Base-by-base conservation (phyloP, 768 basidiomycete genomes). In the Arthromyces matolae region DNA sequence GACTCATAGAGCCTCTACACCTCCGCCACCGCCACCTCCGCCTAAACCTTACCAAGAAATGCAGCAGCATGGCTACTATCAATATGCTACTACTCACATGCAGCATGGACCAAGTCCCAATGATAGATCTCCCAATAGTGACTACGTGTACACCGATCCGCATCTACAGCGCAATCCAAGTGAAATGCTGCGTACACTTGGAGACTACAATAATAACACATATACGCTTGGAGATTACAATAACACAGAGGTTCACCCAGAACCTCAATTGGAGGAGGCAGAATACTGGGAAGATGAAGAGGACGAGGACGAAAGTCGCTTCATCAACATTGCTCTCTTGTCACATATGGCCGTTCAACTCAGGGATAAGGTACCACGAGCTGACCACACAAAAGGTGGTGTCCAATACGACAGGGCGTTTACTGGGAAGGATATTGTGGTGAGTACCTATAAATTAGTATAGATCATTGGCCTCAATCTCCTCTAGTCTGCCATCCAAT, bases 371-470 rank as follows among this genome's bases (percentile, higher is more conserved):
- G 90, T 98, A 2, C 90, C 89, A 3, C 77, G 89, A 45, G 84
- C 83, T 6, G 82, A 79, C 6, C 94, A 96, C 57, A 87, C 91
- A 51, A 96, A 97, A 69, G 92, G 91, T 6, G 89, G 92, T 46
- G 89, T 97, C 33, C 87, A 89, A 3, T 95, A 95, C 63, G 88
- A 86, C 4, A 74, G 82, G 3, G 87, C 90, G 18, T 97, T 98
- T 57, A 97, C 95, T 3, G 95, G 95, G 5, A 90, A 89, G 59
- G 93, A 97, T 59, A 83, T 95, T 28, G 92, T 98, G 54, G 89
- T 93, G 69, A 60, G 90, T 76, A 41, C 23, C 4, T 35, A 16
- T n/a, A n/a, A n/a, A n/a, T n/a, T n/a, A n/a, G n/a, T n/a, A n/a
- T n/a, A n/a, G n/a, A n/a, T n/a, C n/a, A n/a, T n/a, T n/a, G n/a